Evolutionary conservation across 192 early-diverging fungal species (phyloP), one percentile per base, ranked within the genome.

Genomic region (Funneliformis geosporum): DNA sequence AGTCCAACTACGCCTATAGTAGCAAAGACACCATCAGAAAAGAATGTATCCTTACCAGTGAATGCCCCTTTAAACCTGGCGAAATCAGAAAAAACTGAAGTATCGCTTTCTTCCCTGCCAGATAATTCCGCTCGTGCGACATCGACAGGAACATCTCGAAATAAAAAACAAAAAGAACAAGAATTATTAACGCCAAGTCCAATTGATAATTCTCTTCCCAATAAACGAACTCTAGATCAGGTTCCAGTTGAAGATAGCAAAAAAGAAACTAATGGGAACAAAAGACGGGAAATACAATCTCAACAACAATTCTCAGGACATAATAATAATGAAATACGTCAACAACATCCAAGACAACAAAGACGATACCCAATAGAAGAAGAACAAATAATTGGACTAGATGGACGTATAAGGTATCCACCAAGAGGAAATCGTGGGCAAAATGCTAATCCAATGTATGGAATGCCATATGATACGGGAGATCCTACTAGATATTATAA

Each of bases 401-500:
- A 75, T 60, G 55, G 18, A 2, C 76, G 76, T 25, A 47, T 78
- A 78, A 65, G 66, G 47, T 78, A 68, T 46, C 75, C 21, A 14
- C 76, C 40, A 55, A n/a, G 73, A 59, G 59, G 59, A 38, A 75
- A 75, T 75, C 73, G 73, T 28, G 25, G 50, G 1, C 44, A 62
- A 44, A 62, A 60, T 78, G 43, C 64, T 28, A 65, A 46, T 78
- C 76, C 76, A 14, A 55, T 78, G 44, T 78, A 78, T 47, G 66
- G 76, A 8, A 46, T 78, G 38, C 55, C 60, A 50, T 78, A 78
- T 78, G 76, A 78, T 28, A 46, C 76, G 11, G 62, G 64, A 78
- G 76, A 78, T 44, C 76, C 76, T 12, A 64, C 76, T 12, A 64
- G 76, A 68, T 78, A 78, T 61, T 78, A 78, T 67, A 78, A 47